Evolutionary conservation across 805 yeast species (phyloP).

Genomic region (Metahyphopichia silvanorum): DNA sequence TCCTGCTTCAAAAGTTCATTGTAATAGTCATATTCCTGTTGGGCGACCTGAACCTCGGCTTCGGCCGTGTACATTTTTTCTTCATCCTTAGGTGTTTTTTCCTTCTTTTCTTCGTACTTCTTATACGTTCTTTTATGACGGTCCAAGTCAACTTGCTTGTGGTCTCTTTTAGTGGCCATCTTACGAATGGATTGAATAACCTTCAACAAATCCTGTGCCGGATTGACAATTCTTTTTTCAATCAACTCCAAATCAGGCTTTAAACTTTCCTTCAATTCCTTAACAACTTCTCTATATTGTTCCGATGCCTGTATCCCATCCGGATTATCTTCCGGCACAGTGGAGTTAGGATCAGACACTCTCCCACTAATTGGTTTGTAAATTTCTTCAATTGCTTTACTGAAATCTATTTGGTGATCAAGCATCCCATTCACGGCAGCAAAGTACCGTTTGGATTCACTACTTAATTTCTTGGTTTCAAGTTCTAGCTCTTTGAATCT

Average conservation of each 20-base stretch:
- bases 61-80: slow-evolving; percentile 86
- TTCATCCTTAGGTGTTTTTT: slow-evolving; percentile 83
- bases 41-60: slow-evolving; percentile 85
- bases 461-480: slow-evolving; percentile 85
- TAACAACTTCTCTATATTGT: slow-evolving; percentile 83
- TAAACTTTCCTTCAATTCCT: slow-evolving; percentile 77
- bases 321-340: slow-evolving; percentile 90
- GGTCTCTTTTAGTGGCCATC: slow-evolving; percentile 94
- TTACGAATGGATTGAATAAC: slow-evolving; percentile 82
- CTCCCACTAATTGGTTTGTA: slow-evolving; percentile 95
- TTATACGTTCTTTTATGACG: slow-evolving; percentile 68
- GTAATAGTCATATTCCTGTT: slow-evolving; percentile 93
- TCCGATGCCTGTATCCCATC: slow-evolving; percentile 95
- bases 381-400: slow-evolving; percentile 93
- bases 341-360: slow-evolving; percentile 81
- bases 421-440: slow-evolving; percentile 92
- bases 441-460: slow-evolving; percentile 87
- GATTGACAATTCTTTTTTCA: slow-evolving; percentile 83
- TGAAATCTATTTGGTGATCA: slow-evolving; percentile 88
- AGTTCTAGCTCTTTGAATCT: slow-evolving; percentile 88
- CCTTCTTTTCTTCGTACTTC: slow-evolving; percentile 79
- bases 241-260: slow-evolving; percentile 92
- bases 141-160: slow-evolving; percentile 91
- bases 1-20: slow-evolving; percentile 92
- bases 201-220: slow-evolving; percentile 85